Percentiles rank a stretch among this genome's conserved stretches.
phyloP scores from a whole-genome alignment of 1,284 basidiomycete genomes.

The Marasmius fiardii region DNA sequence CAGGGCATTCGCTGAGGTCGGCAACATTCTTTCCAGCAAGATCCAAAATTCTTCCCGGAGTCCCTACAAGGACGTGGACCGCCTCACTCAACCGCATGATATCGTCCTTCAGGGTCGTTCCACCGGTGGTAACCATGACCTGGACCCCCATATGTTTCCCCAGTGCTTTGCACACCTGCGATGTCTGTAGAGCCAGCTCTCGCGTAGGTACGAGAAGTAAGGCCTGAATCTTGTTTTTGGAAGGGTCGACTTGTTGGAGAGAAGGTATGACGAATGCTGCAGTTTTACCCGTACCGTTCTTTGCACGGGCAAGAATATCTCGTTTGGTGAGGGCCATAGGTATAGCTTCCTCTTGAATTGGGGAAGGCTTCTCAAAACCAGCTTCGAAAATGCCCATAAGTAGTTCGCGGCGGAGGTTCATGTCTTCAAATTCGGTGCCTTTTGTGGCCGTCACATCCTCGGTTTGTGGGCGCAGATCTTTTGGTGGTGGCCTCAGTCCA shows the following conservation, averaged over 20 bases:
- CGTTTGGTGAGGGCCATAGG: slow-evolving; percentile 84
- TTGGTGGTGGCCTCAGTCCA: slow-evolving; percentile 80
- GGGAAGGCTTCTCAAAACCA: slow-evolving; percentile 94
- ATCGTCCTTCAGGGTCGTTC: slow-evolving; percentile 97
- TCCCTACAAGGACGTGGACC: slow-evolving; percentile 96
- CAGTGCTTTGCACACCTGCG: slow-evolving; percentile 95
- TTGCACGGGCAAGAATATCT: slow-evolving; percentile 90
- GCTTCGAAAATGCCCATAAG: slow-evolving; percentile 96
- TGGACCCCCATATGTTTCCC: slow-evolving; percentile 95
- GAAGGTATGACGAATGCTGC: slow-evolving; percentile 98
- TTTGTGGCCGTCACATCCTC: slow-evolving; percentile 93
- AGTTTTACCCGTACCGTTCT: slow-evolving; percentile 94
- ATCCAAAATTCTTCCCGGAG: slow-evolving; percentile 95
- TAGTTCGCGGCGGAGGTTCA: slow-evolving; percentile 75
- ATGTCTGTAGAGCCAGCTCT: slow-evolving; percentile 93
- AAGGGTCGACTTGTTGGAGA: slow-evolving; percentile 89
- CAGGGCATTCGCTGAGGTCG: slow-evolving; percentile 90
- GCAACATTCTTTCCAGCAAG: slow-evolving; percentile 92
- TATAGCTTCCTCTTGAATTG: slow-evolving; percentile 98
- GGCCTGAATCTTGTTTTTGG: slow-evolving; percentile 90
- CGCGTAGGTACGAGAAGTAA: slow-evolving; percentile 93
- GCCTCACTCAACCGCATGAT: slow-evolving; percentile 89
- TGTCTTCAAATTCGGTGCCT: slow-evolving; percentile 90
- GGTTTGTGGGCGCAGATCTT: slow-evolving; percentile 90
- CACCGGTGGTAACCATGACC: slow-evolving; percentile 99